Base-by-base conservation (phyloP, 2,329 filamentous ascomycete genomes). In the Penicillium sp. region DNA sequence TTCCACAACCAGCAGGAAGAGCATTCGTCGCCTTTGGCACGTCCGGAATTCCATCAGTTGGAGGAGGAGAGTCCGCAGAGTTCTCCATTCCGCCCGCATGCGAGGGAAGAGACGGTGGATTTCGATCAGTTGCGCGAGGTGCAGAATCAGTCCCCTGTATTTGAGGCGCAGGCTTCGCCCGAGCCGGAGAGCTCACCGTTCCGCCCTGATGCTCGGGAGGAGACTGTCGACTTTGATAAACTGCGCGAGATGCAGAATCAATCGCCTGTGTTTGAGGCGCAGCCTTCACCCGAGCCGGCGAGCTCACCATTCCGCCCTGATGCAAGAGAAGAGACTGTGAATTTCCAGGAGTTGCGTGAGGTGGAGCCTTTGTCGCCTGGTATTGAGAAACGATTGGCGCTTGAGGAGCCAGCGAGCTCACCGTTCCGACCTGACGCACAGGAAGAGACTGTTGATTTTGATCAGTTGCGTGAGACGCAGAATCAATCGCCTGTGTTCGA, bases 121-220 rank as follows among this genome's bases (percentile, higher is more conserved):
- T 54, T 68, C 22, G 58, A 63, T 16, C 63, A 57, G 43, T 39
- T 66, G 32, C 61, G 55, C 10, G 59, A 63, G 11, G 36, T 54
- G 5, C 55, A 62, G 27, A 55, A 50, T 1, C 44, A 59, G 53
- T 62, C 60, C 4, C 48, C 61, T 10, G 63, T 63, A 1, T 22
- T 64, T 21, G 18, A 18, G 18, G 18, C 18, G 18, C 18, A 18
- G 18, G 18, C 18, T 18, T 18, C 18, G 18, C 18, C 18, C 18
- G 53, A 62, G 5, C 62, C 64, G 1, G 67, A 62, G 3, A 75
- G 72, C 49, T 76, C 73, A 0, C 73, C 73, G 0, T 76, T 75
- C 49, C 68, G 70, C 22, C 59, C 59, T 13, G 61, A 69, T 29
- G 65, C 50, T 7, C 56, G 62, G 38, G 69, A 72, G 31, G 65